Base-by-base conservation (phyloP, 352 stramenopile species). In the Thalassiosira mediterranea region DNA sequence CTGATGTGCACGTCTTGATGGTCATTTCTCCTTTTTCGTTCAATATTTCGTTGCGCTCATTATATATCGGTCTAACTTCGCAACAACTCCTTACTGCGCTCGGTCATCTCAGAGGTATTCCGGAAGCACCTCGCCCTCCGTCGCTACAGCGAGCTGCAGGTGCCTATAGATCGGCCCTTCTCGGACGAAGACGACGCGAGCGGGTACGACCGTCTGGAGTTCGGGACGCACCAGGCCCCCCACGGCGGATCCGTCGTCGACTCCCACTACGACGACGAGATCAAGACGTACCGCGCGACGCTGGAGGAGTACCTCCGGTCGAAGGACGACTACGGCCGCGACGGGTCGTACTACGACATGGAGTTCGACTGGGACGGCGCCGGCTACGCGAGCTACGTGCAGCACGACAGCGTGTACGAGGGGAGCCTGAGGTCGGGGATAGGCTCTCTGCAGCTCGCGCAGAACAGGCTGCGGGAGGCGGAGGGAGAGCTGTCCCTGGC, bases 401-500 rank as follows among this genome's bases (percentile, higher is more conserved):
- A 19, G n/a, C 49, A 53, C 34, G 69, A 78, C 26, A 66, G 40
- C 1, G 44, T 78, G 5, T 78, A 78, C 13, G 69, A 78, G 40
- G 69, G 60, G 25, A 78, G 59, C 26, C 23, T 78, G n/a, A 57
- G 60, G 2, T 70, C 60, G 8, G 51, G 31, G 13, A 72, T 78
- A 57, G 69, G 69, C 21, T 53, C 69, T n/a, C 13, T 78, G 1
- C 42, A 58, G 19, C 49, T 72, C 10, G 69, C 44, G 17, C 21
- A 61, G n/a, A 72, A 72, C 53, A 19, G 66, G 17, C 28, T 71
- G 15, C 40, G 40, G 44, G 32, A 64, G 25, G 69, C 59, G 0
- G 62, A 34, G 40, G 38, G 56, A 28, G 59, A 78, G 60, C 38
- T 78, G 23, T 47, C 59, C 29, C 21, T 61, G 21, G 61, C 69